Evolutionary conservation across 2,329 filamentous ascomycete species (phyloP).

Genomic region (Emergomyces africanus): DNA sequence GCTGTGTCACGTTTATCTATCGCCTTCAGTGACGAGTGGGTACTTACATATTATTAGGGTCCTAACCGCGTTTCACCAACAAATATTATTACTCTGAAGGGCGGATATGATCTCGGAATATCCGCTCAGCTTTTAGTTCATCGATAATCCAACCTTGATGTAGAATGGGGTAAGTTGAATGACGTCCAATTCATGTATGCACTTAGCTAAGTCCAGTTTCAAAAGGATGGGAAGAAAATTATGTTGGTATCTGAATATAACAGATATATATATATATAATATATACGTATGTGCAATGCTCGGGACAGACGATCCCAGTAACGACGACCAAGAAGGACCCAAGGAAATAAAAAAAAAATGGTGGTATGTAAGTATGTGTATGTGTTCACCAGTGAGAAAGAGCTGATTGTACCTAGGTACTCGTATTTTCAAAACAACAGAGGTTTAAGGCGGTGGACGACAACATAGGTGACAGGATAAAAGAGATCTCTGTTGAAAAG

Average conservation of each 20-base stretch:
- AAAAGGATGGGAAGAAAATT: neutral
- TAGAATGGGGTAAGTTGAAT: too few relatives aligned
- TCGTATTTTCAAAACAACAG: neutral
- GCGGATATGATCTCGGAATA: neutral
- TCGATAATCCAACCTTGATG: too few relatives aligned
- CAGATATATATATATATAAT: neutral
- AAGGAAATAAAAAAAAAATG: neutral
- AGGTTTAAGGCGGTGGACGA: neutral
- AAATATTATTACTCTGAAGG: too few relatives aligned
- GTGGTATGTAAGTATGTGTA: neutral
- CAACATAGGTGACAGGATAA: slow-evolving; percentile 1
- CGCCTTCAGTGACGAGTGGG: too few relatives aligned
- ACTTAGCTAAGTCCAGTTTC: too few relatives aligned
- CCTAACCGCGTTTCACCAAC: too few relatives aligned
- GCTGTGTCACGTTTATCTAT: too few relatives aligned
- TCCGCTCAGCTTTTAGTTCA: slow-evolving; percentile 1
- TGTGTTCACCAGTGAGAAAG: neutral
- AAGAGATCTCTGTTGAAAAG: slow-evolving; percentile 1
- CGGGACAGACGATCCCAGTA: neutral
- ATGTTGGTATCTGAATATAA: neutral
- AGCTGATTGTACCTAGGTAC: neutral
- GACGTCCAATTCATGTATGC: too few relatives aligned
- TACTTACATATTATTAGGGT: too few relatives aligned
- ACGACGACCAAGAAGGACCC: neutral
- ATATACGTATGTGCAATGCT: neutral